A percentile compares a stretch with the other conserved stretches of the same genome.
phyloP scores from a whole-genome alignment of 371 early-diverging fungal species.

The Haplosporangium sp. region DNA sequence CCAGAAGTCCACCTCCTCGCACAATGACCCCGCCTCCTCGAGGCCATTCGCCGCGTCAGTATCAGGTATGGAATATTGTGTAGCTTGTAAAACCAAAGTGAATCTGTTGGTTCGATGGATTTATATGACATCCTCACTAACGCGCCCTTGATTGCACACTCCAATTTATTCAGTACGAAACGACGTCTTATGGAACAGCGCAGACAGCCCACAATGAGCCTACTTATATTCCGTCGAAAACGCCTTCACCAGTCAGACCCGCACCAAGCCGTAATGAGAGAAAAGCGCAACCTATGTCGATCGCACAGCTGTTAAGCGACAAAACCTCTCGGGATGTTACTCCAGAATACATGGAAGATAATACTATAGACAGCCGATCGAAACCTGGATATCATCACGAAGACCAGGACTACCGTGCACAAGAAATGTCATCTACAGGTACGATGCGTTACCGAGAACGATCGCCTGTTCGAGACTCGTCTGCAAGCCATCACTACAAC shows the following conservation, averaged over 20 bases:
- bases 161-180: constrained; percentile 18
- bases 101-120: not conserved
- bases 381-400: constrained; percentile 11
- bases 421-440: constrained; percentile 11
- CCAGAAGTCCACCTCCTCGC: constrained; percentile 32
- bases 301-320: constrained; percentile 36
- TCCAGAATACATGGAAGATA: constrained; percentile 27
- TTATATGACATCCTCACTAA: not conserved
- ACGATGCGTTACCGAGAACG: constrained; percentile 14
- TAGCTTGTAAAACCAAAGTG: not conserved
- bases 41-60: constrained; percentile 28
- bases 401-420: constrained; percentile 16
- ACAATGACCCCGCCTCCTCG: constrained; percentile 15
- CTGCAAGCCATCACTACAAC: constrained; percentile 13
- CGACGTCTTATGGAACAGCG: constrained; percentile 17
- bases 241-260: constrained; percentile 29
- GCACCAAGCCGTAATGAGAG: constrained; percentile 18
- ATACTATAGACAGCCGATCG: constrained; percentile 16
- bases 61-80: constrained; percentile 17
- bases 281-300: constrained; percentile 42
- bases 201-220: constrained; percentile 22
- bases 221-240: constrained; percentile 41
- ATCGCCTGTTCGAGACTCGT: constrained; percentile 15
- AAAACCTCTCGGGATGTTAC: constrained; percentile 30
- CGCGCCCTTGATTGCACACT: not conserved